A percentile compares a stretch with the other conserved stretches of the same genome.
These are phyloP conservation scores for Fusarium brevicatenulatum DNA, from an alignment of 2,329 filamentous ascomycete genomes.

Conservation along the genomic window DNA sequence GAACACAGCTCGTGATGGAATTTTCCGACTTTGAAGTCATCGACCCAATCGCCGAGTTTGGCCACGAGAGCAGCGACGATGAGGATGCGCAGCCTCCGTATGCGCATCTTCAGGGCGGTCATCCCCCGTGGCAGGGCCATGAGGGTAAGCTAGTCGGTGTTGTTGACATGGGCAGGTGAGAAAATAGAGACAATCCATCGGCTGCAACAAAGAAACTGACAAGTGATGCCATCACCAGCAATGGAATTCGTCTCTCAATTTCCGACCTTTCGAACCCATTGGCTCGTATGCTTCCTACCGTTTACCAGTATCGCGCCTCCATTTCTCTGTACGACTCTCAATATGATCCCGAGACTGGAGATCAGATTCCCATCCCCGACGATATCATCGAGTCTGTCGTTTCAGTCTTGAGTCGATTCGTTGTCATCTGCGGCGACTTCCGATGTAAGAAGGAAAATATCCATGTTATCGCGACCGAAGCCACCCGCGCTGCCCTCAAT, in stretches of 20 bases:
- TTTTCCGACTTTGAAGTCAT: slow-evolving; percentile 43
- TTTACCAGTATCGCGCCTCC: slow-evolving; percentile 46
- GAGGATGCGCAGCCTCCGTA: slow-evolving; percentile 12
- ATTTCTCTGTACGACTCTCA: slow-evolving; percentile 50
- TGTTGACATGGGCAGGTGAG: slow-evolving; percentile 53
- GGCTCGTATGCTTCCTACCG: slow-evolving; percentile 67
- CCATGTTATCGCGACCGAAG: slow-evolving; percentile 48
- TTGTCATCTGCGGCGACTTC: slow-evolving; percentile 45
- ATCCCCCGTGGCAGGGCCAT: slow-evolving; percentile 47
- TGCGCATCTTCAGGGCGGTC: slow-evolving; percentile 22
- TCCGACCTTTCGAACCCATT: slow-evolving; percentile 55
- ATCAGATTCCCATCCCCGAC: slow-evolving; percentile 46
- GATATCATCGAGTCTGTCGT: slow-evolving; percentile 43
- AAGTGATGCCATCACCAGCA: slow-evolving; percentile 53
- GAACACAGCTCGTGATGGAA: slow-evolving; percentile 25
- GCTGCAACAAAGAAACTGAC: slow-evolving; percentile 13
- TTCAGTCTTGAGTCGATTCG: slow-evolving; percentile 43
- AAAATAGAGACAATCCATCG: background rate
- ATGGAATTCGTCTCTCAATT: slow-evolving; percentile 79
- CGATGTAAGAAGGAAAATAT: slow-evolving; percentile 40
- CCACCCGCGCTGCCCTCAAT: slow-evolving; percentile 46
- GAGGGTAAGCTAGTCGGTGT: slow-evolving; percentile 47
- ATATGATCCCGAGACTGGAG: slow-evolving; percentile 46
- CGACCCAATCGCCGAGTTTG: slow-evolving; percentile 37
- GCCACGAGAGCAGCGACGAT: slow-evolving; percentile 22